Percentiles rank a stretch among this genome's conserved stretches.
Evolutionary conservation across 2,329 filamentous ascomycete genomes (phyloP).

Genomic region (Fusarium sterilihyphosum): DNA sequence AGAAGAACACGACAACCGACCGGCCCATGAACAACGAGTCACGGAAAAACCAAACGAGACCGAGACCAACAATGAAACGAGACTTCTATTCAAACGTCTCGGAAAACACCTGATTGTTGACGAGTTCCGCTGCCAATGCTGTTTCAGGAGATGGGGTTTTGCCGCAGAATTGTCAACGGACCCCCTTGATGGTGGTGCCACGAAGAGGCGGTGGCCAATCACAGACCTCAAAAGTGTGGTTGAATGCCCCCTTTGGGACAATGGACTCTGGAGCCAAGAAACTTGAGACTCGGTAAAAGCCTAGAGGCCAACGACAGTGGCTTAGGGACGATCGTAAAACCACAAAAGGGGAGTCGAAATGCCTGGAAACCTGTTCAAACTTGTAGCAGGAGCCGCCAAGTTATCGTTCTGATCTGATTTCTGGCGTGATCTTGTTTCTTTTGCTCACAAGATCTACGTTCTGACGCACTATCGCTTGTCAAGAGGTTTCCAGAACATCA

Average conservation of each 20-base stretch:
- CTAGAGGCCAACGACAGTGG: slow-evolving; percentile 25
- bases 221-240: slow-evolving; percentile 11
- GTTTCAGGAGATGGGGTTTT: slow-evolving; percentile 45
- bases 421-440: slow-evolving; percentile 37
- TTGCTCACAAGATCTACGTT: slow-evolving; percentile 12
- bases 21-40: slow-evolving; percentile 1
- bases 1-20: slow-evolving; percentile 8
- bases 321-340: slow-evolving; percentile 30
- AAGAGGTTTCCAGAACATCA: neutral
- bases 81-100: slow-evolving; percentile 36
- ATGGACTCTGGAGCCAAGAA: slow-evolving; percentile 31
- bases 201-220: slow-evolving; percentile 40
- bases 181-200: slow-evolving; percentile 26
- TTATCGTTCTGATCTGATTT: slow-evolving; percentile 23
- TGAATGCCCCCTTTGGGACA: slow-evolving; percentile 43
- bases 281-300: slow-evolving; percentile 26
- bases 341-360: slow-evolving; percentile 22
- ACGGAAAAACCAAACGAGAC: slow-evolving; percentile 25
- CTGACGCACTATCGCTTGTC: slow-evolving; percentile 5
- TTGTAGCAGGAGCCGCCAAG: slow-evolving; percentile 22
- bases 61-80: slow-evolving; percentile 39
- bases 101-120: slow-evolving; percentile 42
- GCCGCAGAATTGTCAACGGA: slow-evolving; percentile 32
- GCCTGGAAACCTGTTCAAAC: slow-evolving; percentile 3
- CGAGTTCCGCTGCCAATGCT: slow-evolving; percentile 32